A percentile compares a stretch with the other conserved stretches of the same genome.
Evolutionary conservation across 441 rosid genomes (phyloP).

Genomic region (Sinapis alba): DNA sequence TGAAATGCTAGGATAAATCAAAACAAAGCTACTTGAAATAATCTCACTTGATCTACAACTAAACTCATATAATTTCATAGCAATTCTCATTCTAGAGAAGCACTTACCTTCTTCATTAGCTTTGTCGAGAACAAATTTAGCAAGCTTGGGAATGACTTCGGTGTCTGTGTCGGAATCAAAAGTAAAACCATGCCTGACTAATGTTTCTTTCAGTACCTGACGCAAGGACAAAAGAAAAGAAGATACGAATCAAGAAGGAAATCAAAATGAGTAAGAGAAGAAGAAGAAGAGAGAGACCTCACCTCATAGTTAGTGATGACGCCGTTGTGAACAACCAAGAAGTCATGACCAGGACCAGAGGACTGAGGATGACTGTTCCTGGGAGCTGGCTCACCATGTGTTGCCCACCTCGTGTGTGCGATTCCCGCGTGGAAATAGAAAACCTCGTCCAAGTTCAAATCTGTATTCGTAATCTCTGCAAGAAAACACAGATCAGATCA

Average conservation of each 20-base stretch:
- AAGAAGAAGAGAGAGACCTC: conserved; percentile 22
- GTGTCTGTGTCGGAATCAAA: conserved; percentile 94
- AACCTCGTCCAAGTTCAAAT: conserved; percentile 74
- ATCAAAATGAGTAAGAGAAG: neutral
- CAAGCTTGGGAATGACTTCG: conserved; percentile 96
- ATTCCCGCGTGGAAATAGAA: conserved; percentile 84
- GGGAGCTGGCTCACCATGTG: conserved; percentile 96
- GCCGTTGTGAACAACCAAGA: conserved; percentile 94
- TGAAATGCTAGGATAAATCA: neutral
- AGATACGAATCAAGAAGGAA: conserved; percentile 5
- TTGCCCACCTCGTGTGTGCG: conserved; percentile 98
- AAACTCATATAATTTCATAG: neutral
- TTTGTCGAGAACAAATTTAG: conserved; percentile 85
- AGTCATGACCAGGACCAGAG: conserved; percentile 83
- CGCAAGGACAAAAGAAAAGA: neutral
- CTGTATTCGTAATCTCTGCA: conserved; percentile 65
- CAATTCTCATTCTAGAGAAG: neutral
- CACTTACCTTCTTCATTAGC: conserved; percentile 70
- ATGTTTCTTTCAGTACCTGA: conserved; percentile 78
- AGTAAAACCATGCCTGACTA: conserved; percentile 79
- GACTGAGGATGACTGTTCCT: conserved; percentile 94
- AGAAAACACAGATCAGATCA: neutral
- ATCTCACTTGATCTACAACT: neutral
- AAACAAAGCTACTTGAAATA: too few species aligned
- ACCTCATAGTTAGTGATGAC: conserved; percentile 90